These are phyloP conservation scores for Spirogloea muscicola DNA, from an alignment of 139 green algal genomes.

Conservation along the genomic window DNA sequence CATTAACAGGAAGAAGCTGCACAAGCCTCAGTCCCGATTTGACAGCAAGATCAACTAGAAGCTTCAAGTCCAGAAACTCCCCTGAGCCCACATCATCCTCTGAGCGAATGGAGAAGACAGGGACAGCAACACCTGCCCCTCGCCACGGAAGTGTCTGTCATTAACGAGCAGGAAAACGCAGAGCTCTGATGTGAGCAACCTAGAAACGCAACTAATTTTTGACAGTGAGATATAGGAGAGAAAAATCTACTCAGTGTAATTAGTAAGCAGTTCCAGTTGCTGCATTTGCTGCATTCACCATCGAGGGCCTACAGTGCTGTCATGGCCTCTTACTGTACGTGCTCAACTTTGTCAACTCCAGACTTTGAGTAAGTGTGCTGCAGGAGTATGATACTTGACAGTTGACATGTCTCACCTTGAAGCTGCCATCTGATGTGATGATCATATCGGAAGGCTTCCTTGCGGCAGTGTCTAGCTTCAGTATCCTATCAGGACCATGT, in stretches of 20 bases:
- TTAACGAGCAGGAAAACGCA: constrained; percentile 2
- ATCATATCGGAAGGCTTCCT: constrained; percentile 45
- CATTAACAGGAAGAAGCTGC: constrained; percentile 93
- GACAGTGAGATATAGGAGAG: background rate
- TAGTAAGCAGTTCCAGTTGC: too few species aligned
- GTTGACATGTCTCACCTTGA: constrained; percentile 51
- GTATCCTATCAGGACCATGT: constrained; percentile 30
- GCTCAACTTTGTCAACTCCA: too few species aligned
- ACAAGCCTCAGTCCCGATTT: constrained; percentile 62
- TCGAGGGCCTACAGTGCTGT: too few species aligned
- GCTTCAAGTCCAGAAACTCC: constrained; percentile 86
- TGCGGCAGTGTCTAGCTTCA: constrained; percentile 27
- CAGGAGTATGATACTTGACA: background rate
- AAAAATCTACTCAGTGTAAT: constrained; percentile 4
- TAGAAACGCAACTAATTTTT: background rate
- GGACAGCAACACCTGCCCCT: constrained; percentile 78
- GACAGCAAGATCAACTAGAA: constrained; percentile 72
- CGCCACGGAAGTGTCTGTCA: constrained; percentile 65
- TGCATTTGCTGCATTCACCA: background rate
- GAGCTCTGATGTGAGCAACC: background rate
- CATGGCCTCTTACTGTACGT: too few species aligned
- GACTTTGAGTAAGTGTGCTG: background rate
- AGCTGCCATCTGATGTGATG: constrained; percentile 45
- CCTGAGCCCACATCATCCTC: constrained; percentile 68
- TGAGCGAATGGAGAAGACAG: constrained; percentile 85